Evolutionary conservation across 2,329 filamentous ascomycete species (phyloP), one percentile per base, ranked within the genome.

Genomic region (Verticillium nonalfalfae): DNA sequence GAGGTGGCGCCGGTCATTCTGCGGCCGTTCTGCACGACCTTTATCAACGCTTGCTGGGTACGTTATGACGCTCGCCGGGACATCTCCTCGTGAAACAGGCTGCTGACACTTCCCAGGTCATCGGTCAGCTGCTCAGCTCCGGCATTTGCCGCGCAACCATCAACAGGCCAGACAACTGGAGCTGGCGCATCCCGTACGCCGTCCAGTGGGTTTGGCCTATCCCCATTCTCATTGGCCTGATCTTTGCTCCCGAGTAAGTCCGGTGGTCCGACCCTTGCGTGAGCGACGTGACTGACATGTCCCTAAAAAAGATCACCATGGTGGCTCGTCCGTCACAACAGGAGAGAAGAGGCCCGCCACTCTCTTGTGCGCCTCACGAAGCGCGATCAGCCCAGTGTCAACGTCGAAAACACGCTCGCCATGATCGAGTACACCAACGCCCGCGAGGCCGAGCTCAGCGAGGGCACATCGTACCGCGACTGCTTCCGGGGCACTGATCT

Each of bases 341-440:
- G 76, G 57, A 69, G 72, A n/a, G 73, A 72, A 0, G 75, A 73
- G 1, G 80, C 81, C 0, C 74, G 73, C 56, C 70, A 70, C n/a
- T 74, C 78, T 1, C 69, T 82, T 0, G 62, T 76, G 31, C 73
- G 79, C 13, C 73, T 82, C 2, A 79, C 77, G 0, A 76, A 72
- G 4, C 68, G 66, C 34, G 71, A 74, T 62, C 71, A 76, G 61
- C 68, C 73, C 26, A 64, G 66, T 34, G 79, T 81, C 65, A 77
- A 82, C 62, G 69, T 71, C 3, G 78, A 83, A 61, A 75, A 80
- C 62, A 78, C 77, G 0, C 70, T 86, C 10, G 79, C 82, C n/a
- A 78, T 85, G 78, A 84, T 85, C 67, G 75, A 78, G 36, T 77
- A 84, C 64, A 85, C 82, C 7, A 80, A 84, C 63, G 75, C 79